Conservation (phyloP, 2,329 filamentous ascomycete species). For the Esteya vermicola region DNA sequence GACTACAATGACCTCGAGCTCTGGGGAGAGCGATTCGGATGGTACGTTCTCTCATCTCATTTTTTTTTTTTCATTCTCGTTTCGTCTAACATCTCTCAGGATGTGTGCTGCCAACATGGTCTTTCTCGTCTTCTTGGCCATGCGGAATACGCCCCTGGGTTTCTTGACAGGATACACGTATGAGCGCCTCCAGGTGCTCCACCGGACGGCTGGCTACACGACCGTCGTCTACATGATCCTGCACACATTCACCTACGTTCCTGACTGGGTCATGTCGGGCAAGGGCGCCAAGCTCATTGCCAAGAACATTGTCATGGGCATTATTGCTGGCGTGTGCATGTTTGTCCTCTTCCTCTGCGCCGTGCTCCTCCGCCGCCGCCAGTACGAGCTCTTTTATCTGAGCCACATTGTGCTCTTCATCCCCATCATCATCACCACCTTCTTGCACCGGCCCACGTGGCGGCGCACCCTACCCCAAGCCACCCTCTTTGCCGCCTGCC, state of each 20-base stretch:
- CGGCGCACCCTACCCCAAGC: conserved; percentile 21
- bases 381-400: conserved; percentile 33
- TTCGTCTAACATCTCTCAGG: conserved; percentile 21
- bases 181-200: conserved; percentile 30
- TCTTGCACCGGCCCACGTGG: conserved; percentile 28
- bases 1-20: background rate
- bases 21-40: conserved; percentile 3
- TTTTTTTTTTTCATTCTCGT: background rate
- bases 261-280: conserved; percentile 14
- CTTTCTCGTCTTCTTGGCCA: conserved; percentile 29
- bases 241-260: conserved; percentile 21
- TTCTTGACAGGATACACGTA: conserved; percentile 28
- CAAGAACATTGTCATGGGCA: conserved; percentile 19
- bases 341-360: conserved; percentile 20
- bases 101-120: conserved; percentile 28
- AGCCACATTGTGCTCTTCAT: conserved; percentile 27
- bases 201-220: conserved; percentile 29
- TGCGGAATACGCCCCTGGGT: conserved; percentile 33
- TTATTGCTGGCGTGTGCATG: conserved; percentile 21
- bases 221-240: conserved; percentile 21
- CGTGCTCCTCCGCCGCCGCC: conserved; percentile 16
- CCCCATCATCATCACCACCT: conserved; percentile 23
- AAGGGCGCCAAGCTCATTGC: conserved; percentile 14
- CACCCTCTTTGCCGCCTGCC: conserved; percentile 20
- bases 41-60: background rate